Percentiles rank a stretch among this genome's conserved stretches.
Conservation (phyloP, 768 basidiomycete genomes). For the Suillus subalutaceus region DNA sequence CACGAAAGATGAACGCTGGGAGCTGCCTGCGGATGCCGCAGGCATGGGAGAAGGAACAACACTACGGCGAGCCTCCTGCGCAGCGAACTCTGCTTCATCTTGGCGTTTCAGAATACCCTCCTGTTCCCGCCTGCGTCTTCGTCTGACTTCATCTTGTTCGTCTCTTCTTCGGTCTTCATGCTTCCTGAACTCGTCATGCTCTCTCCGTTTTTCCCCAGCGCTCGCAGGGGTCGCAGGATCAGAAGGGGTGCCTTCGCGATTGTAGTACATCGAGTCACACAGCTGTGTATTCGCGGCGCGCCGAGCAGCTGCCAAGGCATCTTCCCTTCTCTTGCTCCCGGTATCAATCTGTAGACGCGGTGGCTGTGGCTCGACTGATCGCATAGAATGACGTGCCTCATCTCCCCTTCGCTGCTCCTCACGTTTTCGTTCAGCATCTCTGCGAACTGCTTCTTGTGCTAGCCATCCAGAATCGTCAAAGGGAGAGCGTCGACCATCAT, state of each 20-base stretch:
- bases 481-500: slow-evolving; percentile 25
- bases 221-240: slow-evolving; percentile 32
- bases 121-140: slow-evolving; percentile 53
- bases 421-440: slow-evolving; percentile 33
- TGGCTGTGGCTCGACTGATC: slow-evolving; percentile 17
- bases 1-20: slow-evolving; percentile 39
- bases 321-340: slow-evolving; percentile 35
- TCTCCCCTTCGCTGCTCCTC: slow-evolving; percentile 41
- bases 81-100: slow-evolving; percentile 58
- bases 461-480: slow-evolving; percentile 37
- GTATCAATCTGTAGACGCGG: slow-evolving; percentile 33
- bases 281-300: slow-evolving; percentile 26
- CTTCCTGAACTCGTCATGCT: slow-evolving; percentile 35
- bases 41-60: slow-evolving; percentile 31
- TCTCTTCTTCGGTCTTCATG: slow-evolving; percentile 48
- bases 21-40: slow-evolving; percentile 33
- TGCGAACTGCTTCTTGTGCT: slow-evolving; percentile 34
- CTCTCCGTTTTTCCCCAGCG: slow-evolving; percentile 30
- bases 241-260: slow-evolving; percentile 22
- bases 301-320: slow-evolving; percentile 27
- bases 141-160: slow-evolving; percentile 50
- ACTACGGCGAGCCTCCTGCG: slow-evolving; percentile 45
- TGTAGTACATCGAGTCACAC: slow-evolving; percentile 25
- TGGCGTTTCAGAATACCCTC: slow-evolving; percentile 61
- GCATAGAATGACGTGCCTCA: slow-evolving; percentile 36